Evolutionary conservation across 2,329 filamentous ascomycete species (phyloP).

Genomic region (Myriangium duriaei): DNA sequence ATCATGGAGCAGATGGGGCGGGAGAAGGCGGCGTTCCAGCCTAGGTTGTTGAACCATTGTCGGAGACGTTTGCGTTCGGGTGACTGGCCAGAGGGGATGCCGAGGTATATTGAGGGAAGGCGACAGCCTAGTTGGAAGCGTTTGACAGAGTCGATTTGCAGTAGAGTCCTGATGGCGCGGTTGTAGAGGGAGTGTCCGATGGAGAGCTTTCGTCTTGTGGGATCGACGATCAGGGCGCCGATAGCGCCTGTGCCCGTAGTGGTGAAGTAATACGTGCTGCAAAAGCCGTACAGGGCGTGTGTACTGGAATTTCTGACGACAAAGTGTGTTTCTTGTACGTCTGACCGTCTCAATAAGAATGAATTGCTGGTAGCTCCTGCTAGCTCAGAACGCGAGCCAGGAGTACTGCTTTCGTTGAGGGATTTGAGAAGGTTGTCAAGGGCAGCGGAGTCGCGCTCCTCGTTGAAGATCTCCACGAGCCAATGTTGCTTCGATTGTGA

Average conservation of each 20-base stretch:
- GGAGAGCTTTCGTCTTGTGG: constrained; percentile 60
- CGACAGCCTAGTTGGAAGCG: constrained; percentile 70
- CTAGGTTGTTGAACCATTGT: constrained; percentile 81
- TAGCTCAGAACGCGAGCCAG: constrained; percentile 56
- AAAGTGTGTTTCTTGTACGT: constrained; percentile 72
- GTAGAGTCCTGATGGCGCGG: constrained; percentile 63
- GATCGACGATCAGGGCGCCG: constrained; percentile 81
- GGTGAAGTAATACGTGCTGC: constrained; percentile 71
- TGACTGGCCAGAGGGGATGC: constrained; percentile 59
- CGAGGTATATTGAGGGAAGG: constrained; percentile 75
- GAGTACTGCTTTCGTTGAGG: constrained; percentile 53
- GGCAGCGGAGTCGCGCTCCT: constrained; percentile 59
- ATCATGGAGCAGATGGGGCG: constrained; percentile 58
- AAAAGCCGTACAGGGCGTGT: constrained; percentile 81
- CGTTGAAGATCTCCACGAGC: constrained; percentile 82
- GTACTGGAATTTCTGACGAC: constrained; percentile 92
- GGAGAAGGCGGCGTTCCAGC: constrained; percentile 65
- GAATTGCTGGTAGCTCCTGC: constrained; percentile 57
- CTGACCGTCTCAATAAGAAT: constrained; percentile 59
- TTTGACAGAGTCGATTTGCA: constrained; percentile 59
- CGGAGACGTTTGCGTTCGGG: constrained; percentile 48
- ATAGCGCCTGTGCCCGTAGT: constrained; percentile 61
- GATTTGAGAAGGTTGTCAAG: constrained; percentile 63
- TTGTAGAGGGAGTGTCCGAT: constrained; percentile 85
- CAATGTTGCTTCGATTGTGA: constrained; percentile 87